Evolutionary conservation across 1,139 yeast species (phyloP), one percentile per base, ranked within the genome.

Genomic region (Diutina scorzettiae): DNA sequence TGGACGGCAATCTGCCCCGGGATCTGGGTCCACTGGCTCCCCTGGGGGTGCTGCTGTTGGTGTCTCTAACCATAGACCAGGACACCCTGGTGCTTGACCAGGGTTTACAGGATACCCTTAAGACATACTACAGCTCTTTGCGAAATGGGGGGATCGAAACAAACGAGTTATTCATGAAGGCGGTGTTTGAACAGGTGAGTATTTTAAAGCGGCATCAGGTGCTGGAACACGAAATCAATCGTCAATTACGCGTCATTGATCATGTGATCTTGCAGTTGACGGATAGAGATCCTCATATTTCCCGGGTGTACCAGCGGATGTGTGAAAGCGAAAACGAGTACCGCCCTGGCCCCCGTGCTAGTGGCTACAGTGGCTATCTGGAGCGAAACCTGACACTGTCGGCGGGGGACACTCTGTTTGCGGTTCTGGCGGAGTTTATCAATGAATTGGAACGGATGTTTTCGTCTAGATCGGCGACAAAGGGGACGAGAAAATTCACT

Each of bases 401-500:
- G 39, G 20, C 11, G 18, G 39, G 39, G 3, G 39, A 34, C 11
- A 20, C 39, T 5, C 39, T 34, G 39, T 34, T 34, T 34, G 39
- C 39, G 19, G 39, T 34, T 5, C 27, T 21, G 28, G 39, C 39
- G 18, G 39, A 34, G 11, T 34, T 34, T 21, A 34, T 34, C 18
- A 34, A 34, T 23, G 39, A 34, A 8, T 34, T 34, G 39, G 39
- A 34, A n/a, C 39, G 39, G 14, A 34, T 34, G 39, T 34, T 34
- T 34, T 23, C 28, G 5, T 23, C 39, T 7, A 21, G 39, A 6
- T 16, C 19, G 18, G 30, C 30, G 12, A 27, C 30, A 27, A 27
- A 27, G 30, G 30, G 30, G 5, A 27, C 5, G 14, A 12, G 5
- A 7, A 5, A 11, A 5, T 11, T 27, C 14, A 9, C 30, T 14